Evolutionary conservation across 225 moss, liverwort and hornwort species (phyloP).

Genomic region (Ulota crispa): DNA sequence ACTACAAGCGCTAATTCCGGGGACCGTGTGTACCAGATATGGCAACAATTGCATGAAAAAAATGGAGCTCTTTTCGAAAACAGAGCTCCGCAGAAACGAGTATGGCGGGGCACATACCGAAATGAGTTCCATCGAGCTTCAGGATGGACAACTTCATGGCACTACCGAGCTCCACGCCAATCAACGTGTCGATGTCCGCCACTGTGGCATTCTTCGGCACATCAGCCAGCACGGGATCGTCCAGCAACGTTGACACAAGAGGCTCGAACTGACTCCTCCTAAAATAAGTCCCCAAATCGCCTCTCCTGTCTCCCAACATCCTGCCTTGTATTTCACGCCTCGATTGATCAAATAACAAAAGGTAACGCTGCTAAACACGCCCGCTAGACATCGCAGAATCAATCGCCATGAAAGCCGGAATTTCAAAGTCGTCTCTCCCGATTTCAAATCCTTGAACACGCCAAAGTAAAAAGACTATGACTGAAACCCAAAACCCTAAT

Average conservation of each 20-base stretch:
- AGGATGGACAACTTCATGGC: constrained; percentile 82
- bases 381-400: neutral
- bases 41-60: neutral
- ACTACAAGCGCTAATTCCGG: neutral
- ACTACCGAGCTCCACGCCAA: constrained; percentile 92
- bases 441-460: neutral
- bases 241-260: constrained; percentile 70
- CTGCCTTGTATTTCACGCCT: neutral
- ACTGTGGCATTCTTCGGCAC: constrained; percentile 75
- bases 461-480: neutral
- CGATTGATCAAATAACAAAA: neutral
- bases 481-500: constrained; percentile 13
- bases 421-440: neutral
- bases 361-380: neutral
- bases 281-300: constrained; percentile 61
- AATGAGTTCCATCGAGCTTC: constrained; percentile 79
- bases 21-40: neutral
- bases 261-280: constrained; percentile 77
- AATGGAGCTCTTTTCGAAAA: neutral
- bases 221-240: constrained; percentile 72
- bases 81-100: neutral
- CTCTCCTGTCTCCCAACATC: constrained; percentile 59
- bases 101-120: constrained; percentile 41
- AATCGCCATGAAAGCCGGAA: neutral
- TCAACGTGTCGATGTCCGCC: constrained; percentile 76